Evolutionary conservation across 2,329 filamentous ascomycete species (phyloP).

Genomic region (Calonectria multiphialidica): DNA sequence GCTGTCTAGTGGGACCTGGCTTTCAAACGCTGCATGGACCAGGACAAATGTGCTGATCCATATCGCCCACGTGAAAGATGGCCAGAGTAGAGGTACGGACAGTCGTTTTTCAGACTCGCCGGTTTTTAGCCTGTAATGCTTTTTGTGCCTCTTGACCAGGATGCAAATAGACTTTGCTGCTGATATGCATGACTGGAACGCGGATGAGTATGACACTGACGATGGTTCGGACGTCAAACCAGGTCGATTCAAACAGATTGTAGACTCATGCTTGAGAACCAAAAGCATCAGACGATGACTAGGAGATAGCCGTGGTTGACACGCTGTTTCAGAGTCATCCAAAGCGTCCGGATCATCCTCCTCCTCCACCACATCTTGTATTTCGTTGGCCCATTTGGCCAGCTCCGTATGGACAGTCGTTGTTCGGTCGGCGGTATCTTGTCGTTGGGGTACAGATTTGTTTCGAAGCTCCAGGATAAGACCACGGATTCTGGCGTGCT

Average conservation of each 20-base stretch:
- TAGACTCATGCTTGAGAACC: constrained; percentile 61
- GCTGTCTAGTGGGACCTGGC: constrained; percentile 52
- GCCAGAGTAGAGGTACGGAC: constrained; percentile 56
- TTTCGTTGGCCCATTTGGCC: constrained; percentile 65
- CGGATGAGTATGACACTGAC: constrained; percentile 58
- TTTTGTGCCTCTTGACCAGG: constrained; percentile 48
- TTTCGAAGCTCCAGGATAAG: constrained; percentile 65
- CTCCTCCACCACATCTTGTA: constrained; percentile 60
- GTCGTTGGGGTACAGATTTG: constrained; percentile 60
- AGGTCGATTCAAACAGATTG: constrained; percentile 64
- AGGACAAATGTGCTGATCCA: constrained; percentile 67
- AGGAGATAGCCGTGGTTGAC: constrained; percentile 37
- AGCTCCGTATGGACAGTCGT: constrained; percentile 62
- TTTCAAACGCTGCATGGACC: constrained; percentile 62
- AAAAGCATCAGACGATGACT: constrained; percentile 57
- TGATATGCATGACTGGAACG: constrained; percentile 63
- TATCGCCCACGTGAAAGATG: constrained; percentile 64
- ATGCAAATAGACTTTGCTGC: constrained; percentile 62
- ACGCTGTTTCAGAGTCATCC: constrained; percentile 14
- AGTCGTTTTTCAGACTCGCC: constrained; percentile 26
- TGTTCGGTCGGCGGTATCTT: constrained; percentile 56
- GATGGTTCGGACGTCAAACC: constrained; percentile 59
- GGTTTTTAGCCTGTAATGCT: constrained; percentile 24
- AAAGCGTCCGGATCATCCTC: constrained; percentile 38
- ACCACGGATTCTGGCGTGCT: constrained; percentile 62